Conservation (phyloP, 768 basidiomycete species). For the Mycena rosella region DNA sequence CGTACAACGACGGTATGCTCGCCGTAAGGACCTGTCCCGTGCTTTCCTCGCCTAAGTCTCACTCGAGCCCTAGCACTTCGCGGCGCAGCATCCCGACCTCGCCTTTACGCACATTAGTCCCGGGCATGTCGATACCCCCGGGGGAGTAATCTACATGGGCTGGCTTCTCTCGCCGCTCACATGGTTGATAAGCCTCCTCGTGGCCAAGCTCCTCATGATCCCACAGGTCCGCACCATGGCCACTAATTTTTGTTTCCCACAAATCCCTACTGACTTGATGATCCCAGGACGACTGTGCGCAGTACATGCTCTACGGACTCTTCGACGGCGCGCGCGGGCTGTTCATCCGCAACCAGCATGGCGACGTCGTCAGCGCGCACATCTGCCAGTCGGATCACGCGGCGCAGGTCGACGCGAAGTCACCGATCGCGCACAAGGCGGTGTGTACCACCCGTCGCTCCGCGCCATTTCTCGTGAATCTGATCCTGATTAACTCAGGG, state of each 20-base stretch:
- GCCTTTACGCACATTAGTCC: conserved; percentile 43
- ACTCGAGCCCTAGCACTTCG: conserved; percentile 34
- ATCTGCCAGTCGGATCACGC: neutral
- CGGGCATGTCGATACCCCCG: conserved; percentile 33
- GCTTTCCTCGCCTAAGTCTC: neutral
- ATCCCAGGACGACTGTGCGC: conserved; percentile 25
- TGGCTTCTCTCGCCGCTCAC: conserved; percentile 5
- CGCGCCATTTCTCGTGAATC: neutral
- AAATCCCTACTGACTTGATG: no score
- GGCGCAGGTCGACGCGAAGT: no score
- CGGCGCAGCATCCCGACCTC: conserved; percentile 34
- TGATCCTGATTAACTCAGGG: neutral
- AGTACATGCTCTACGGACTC: conserved; percentile 25
- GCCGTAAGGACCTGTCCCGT: neutral
- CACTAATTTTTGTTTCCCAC: no score
- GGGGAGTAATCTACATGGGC: conserved; percentile 1
- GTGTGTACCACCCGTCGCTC: neutral
- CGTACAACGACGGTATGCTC: conserved; percentile 22
- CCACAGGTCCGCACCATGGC: neutral
- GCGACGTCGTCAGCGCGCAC: conserved; percentile 3
- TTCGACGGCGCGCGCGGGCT: conserved; percentile 14
- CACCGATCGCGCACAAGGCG: neutral
- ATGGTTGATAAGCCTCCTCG: neutral
- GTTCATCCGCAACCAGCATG: conserved; percentile 3
- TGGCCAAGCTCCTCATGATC: neutral